Conservation (phyloP, 768 basidiomycete species). For the Lactarius quietus region DNA sequence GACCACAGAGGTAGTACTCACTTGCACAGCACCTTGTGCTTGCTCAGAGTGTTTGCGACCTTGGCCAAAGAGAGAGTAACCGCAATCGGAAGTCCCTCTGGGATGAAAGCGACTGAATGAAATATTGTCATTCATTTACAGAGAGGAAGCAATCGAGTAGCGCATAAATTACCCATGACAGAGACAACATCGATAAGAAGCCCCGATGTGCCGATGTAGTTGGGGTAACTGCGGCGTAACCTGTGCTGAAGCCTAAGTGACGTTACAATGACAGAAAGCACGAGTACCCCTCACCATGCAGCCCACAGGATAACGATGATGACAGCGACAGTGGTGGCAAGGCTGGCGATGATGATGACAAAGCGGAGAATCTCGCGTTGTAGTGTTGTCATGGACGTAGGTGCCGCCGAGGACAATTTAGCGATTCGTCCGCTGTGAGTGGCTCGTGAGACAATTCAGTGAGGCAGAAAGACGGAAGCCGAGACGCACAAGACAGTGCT, state of each 20-base stretch:
- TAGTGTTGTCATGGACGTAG: slow-evolving; percentile 43
- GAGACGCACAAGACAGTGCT: slow-evolving; percentile 45
- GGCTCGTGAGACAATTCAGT: neutral
- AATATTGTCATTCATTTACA: neutral
- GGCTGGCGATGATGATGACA: slow-evolving; percentile 47
- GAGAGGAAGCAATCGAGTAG: neutral
- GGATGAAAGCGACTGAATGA: slow-evolving; percentile 42
- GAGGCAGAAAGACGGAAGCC: slow-evolving; percentile 23
- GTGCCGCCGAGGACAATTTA: slow-evolving; percentile 34
- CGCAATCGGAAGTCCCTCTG: slow-evolving; percentile 51
- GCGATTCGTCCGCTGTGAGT: slow-evolving; percentile 38
- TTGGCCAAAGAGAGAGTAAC: slow-evolving; percentile 52
- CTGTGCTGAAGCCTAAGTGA: slow-evolving; percentile 30
- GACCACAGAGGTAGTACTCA: neutral
- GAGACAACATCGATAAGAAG: slow-evolving; percentile 58
- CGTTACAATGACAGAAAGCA: slow-evolving; percentile 21
- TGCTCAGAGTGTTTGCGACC: slow-evolving; percentile 47
- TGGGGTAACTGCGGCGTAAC: slow-evolving; percentile 40
- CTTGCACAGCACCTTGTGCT: slow-evolving; percentile 51
- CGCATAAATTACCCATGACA: slow-evolving; percentile 38
- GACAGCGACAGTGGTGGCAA: slow-evolving; percentile 43
- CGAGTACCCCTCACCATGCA: slow-evolving; percentile 33
- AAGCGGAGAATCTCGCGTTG: slow-evolving; percentile 54
- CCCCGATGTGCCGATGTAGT: slow-evolving; percentile 46
- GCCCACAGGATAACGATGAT: slow-evolving; percentile 51